Percentiles rank a stretch among this genome's conserved stretches.
Evolutionary conservation across 129 eudicot species (phyloP).

Genomic region (Dittrichia graveolens): DNA sequence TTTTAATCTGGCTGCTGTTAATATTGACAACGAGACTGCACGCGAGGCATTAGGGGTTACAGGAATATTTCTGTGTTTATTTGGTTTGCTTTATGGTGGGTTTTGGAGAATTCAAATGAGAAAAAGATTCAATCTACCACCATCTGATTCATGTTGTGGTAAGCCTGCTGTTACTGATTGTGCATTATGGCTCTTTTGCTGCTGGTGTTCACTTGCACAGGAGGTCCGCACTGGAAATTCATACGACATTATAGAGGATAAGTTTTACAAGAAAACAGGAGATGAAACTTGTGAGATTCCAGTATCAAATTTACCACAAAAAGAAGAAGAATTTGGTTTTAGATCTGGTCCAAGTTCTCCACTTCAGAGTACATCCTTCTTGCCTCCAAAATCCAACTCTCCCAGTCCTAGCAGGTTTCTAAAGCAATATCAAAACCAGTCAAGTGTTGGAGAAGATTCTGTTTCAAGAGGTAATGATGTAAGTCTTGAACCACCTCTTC

Average conservation of each 20-base stretch:
- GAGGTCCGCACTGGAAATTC: conserved; percentile 90
- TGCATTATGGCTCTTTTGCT: conserved; percentile 89
- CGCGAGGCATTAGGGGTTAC: conserved; percentile 72
- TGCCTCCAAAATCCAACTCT: conserved; percentile 35
- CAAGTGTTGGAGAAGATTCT: conserved; percentile 42
- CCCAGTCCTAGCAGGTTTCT: conserved; percentile 57
- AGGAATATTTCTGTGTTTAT: conserved; percentile 75
- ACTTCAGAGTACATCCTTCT: conserved; percentile 32
- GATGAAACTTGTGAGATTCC: conserved; percentile 35
- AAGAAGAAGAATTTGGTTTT: conserved; percentile 45
- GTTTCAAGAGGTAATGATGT: conserved; percentile 38
- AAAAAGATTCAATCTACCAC: conserved; percentile 82
- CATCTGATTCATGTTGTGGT: conserved; percentile 62
- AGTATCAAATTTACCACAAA: conserved; percentile 50
- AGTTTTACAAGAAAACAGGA: conserved; percentile 48
- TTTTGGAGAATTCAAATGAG: conserved; percentile 99
- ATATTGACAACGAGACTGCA: conserved; percentile 69
- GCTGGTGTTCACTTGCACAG: conserved; percentile 98
- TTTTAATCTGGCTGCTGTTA: conserved; percentile 84
- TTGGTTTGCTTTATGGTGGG: conserved; percentile 93
- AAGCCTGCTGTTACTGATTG: conserved; percentile 76
- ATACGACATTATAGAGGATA: conserved; percentile 76
- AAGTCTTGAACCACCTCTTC: conserved; percentile 68
- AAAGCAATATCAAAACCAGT: conserved; percentile 38
- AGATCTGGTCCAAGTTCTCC: conserved; percentile 55